Percentiles rank a stretch among this genome's conserved stretches.
phyloP scores from a whole-genome alignment of 2,329 filamentous ascomycete species.

The Verticillium zaregamsianum region DNA sequence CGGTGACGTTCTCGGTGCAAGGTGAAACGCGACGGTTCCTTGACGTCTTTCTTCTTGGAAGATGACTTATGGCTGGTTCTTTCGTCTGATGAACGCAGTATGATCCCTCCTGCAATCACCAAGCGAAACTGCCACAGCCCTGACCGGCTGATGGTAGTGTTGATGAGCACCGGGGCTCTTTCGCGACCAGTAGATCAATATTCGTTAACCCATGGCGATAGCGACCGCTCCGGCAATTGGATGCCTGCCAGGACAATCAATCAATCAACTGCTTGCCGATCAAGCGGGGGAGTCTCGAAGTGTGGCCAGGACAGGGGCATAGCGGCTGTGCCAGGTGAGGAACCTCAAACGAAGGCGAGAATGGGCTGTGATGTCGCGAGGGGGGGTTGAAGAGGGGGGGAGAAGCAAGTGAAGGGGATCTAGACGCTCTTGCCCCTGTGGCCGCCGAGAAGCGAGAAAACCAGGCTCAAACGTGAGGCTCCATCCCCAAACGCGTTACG shows the following conservation, averaged over 20 bases:
- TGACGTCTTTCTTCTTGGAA: background rate
- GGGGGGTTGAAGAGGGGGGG: background rate
- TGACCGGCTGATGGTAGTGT: background rate
- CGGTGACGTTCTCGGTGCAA: background rate
- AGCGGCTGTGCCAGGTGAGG: background rate
- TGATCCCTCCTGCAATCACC: background rate
- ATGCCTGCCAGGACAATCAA: background rate
- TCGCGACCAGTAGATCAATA: background rate
- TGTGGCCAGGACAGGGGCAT: background rate
- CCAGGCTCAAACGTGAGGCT: background rate
- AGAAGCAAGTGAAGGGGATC: background rate
- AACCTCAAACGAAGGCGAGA: background rate
- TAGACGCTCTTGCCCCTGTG: background rate
- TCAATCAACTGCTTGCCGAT: background rate
- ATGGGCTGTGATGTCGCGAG: background rate
- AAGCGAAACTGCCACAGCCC: background rate
- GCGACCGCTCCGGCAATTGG: background rate
- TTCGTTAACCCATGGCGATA: background rate
- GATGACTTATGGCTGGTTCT: background rate
- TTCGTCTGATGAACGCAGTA: background rate
- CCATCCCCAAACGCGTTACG: background rate
- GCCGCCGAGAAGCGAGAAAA: background rate
- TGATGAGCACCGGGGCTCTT: background rate
- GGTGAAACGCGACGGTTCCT: background rate
- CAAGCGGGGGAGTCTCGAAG: background rate